Percentiles rank a stretch among this genome's conserved stretches.
phyloP scores from a whole-genome alignment of 2,329 filamentous ascomycete species.

The Hypomyces perniciosus region DNA sequence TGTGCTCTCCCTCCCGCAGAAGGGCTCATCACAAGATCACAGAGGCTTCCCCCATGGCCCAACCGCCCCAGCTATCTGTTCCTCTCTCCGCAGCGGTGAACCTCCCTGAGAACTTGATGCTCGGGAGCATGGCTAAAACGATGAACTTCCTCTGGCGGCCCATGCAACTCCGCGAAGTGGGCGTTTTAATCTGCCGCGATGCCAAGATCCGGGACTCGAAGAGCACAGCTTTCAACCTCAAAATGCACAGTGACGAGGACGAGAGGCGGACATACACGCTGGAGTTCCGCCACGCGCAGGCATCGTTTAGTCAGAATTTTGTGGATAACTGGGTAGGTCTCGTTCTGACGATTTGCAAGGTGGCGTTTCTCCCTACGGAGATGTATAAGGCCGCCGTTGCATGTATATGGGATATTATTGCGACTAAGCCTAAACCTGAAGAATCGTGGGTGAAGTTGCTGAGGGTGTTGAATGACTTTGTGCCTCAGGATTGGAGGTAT shows the following conservation, averaged over 20 bases:
- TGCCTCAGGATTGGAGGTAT: conserved; percentile 2
- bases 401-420: conserved; percentile 4
- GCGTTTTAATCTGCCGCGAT: background rate
- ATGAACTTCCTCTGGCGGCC: conserved; percentile 2
- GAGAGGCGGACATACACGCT: conserved; percentile 6
- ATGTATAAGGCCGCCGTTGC: conserved; percentile 9
- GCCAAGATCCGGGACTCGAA: background rate
- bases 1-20: conserved; percentile 4
- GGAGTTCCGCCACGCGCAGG: conserved; percentile 17
- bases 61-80: background rate
- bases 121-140: background rate
- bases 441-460: conserved; percentile 9
- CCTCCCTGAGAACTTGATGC: conserved; percentile 3
- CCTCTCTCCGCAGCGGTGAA: background rate
- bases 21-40: background rate
- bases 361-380: conserved; percentile 9
- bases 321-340: conserved; percentile 13
- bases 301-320: conserved; percentile 10
- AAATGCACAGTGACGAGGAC: conserved; percentile 1
- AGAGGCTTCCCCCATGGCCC: background rate
- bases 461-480: conserved; percentile 5
- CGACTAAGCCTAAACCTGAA: background rate
- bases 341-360: conserved; percentile 11
- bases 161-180: background rate
- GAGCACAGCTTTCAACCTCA: conserved; percentile 1